These are phyloP conservation scores for Vitis rupestris DNA, from an alignment of 164 flowering plant species.

Conservation along the genomic window DNA sequence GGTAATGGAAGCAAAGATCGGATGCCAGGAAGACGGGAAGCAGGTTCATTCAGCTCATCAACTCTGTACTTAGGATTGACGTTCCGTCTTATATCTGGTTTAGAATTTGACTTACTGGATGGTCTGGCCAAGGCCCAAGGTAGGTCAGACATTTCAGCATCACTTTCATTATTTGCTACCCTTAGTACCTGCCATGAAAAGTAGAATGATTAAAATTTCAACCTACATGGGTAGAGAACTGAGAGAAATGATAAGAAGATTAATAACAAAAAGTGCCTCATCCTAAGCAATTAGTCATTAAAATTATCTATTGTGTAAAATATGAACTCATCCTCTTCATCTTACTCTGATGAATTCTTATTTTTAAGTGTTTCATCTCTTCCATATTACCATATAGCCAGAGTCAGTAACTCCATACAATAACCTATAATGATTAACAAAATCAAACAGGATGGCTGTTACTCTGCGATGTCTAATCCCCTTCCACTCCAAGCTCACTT, in stretches of 20 bases:
- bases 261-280: not conserved
- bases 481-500: not conserved
- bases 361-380: not conserved
- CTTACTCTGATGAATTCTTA: not conserved
- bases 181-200: conserved; percentile 61
- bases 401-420: not conserved
- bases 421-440: not conserved
- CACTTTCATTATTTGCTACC: conserved; percentile 58
- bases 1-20: conserved; percentile 93
- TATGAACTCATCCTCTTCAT: not conserved
- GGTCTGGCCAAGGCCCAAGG: conserved; percentile 87
- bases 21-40: conserved; percentile 79
- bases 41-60: conserved; percentile 85
- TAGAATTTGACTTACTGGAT: conserved; percentile 50
- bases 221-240: too few relatives aligned
- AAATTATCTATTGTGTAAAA: not conserved
- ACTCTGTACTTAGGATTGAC: conserved; percentile 68
- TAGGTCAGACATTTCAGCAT: conserved; percentile 55
- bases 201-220: not conserved
- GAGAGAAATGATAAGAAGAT: too few relatives aligned
- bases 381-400: not conserved
- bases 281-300: not conserved
- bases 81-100: conserved; percentile 53
- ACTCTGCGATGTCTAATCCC: not conserved
- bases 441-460: not conserved